These are phyloP conservation scores for Yarrowia bubula DNA, from an alignment of 805 yeast genomes.

Conservation along the genomic window DNA sequence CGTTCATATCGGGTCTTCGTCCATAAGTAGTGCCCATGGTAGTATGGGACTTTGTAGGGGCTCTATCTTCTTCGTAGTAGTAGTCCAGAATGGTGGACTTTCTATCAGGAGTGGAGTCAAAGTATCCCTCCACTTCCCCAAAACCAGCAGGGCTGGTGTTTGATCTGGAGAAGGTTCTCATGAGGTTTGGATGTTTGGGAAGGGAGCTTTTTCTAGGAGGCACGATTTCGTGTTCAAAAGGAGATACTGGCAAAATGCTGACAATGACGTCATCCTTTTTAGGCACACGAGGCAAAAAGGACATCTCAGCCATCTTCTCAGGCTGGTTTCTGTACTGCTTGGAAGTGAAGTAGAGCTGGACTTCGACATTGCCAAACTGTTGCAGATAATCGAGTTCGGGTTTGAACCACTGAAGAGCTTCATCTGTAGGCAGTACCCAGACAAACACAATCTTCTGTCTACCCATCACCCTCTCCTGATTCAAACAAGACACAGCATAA, in stretches of 20 bases:
- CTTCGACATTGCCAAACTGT: constrained; percentile 35
- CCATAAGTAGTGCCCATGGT: constrained; percentile 34
- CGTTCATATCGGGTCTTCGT: background rate
- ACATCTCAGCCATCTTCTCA: background rate
- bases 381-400: constrained; percentile 35
- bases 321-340: background rate
- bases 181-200: background rate
- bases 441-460: constrained; percentile 33
- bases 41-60: background rate
- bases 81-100: background rate
- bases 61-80: background rate
- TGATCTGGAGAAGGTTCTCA: background rate
- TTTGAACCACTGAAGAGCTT: constrained; percentile 37
- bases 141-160: constrained; percentile 27
- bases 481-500: constrained; percentile 35
- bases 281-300: background rate
- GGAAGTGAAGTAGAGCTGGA: constrained; percentile 40
- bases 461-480: constrained; percentile 27
- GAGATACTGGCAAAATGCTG: background rate
- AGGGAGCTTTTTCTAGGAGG: background rate
- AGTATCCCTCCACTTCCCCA: background rate
- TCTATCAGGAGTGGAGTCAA: background rate
- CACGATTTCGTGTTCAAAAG: background rate
- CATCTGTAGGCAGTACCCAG: constrained; percentile 38
- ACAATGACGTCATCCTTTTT: background rate